Conservation (phyloP, 1,284 basidiomycete species). For the Cystobasidium slooffiae region DNA sequence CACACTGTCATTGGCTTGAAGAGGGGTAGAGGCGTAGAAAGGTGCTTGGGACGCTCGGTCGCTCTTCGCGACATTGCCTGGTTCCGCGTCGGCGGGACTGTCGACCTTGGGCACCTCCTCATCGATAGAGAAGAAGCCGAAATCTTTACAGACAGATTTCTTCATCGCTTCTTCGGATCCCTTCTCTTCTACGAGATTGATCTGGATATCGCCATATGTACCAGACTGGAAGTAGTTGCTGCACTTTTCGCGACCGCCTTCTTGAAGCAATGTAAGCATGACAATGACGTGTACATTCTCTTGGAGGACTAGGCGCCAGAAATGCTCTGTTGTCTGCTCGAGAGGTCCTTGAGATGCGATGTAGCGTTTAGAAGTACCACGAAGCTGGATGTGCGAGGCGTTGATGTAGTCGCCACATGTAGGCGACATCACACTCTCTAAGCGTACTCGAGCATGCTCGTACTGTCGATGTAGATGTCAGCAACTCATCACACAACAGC, state of each 20-base stretch:
- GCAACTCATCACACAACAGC: neutral
- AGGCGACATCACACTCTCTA: slow-evolving; percentile 61
- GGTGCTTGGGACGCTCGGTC: slow-evolving; percentile 2
- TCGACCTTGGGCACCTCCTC: slow-evolving; percentile 14
- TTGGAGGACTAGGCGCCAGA: slow-evolving; percentile 76
- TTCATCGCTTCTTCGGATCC: slow-evolving; percentile 50
- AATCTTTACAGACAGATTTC: slow-evolving; percentile 51
- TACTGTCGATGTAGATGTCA: slow-evolving; percentile 44
- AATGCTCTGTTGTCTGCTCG: slow-evolving; percentile 84
- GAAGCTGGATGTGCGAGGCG: slow-evolving; percentile 64
- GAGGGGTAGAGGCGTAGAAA: slow-evolving; percentile 19
- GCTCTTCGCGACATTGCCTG: neutral
- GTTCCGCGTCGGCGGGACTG: neutral
- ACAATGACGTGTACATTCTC: slow-evolving; percentile 63
- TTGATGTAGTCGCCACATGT: slow-evolving; percentile 87
- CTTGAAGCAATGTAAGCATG: slow-evolving; percentile 87
- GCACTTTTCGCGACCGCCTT: slow-evolving; percentile 87
- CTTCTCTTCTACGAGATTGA: slow-evolving; percentile 46
- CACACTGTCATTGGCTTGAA: slow-evolving; percentile 18
- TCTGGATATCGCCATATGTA: slow-evolving; percentile 62
- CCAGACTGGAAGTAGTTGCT: slow-evolving; percentile 84
- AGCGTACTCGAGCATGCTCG: slow-evolving; percentile 68
- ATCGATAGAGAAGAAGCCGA: slow-evolving; percentile 54
- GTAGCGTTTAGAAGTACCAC: slow-evolving; percentile 66
- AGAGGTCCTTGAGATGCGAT: slow-evolving; percentile 97